Percentiles rank a stretch among this genome's conserved stretches.
phyloP scores from a whole-genome alignment of 805 yeast genomes.

The Jamesozyma hellenica region DNA sequence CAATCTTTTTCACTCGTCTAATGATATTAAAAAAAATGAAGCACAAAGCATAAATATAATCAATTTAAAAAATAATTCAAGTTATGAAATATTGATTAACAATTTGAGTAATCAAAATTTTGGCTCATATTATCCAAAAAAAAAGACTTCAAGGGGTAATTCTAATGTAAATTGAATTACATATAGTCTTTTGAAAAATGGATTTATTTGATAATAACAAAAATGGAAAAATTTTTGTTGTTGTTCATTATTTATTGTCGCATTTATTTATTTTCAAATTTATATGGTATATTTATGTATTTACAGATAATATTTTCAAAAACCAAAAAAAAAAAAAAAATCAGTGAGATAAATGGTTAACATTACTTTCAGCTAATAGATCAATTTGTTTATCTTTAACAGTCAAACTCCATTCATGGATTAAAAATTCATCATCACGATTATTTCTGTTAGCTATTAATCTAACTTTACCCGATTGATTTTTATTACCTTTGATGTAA shows the following conservation, averaged over 20 bases:
- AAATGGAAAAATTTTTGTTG: too few species aligned
- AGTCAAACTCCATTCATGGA: slow-evolving; percentile 53
- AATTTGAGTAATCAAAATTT: slow-evolving; percentile 19
- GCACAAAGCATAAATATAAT: too few species aligned
- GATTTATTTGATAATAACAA: too few species aligned
- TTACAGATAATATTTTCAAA: too few species aligned
- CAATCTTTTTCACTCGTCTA: too few species aligned
- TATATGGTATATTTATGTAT: background rate
- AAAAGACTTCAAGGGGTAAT: too few species aligned
- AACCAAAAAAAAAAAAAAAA: too few species aligned
- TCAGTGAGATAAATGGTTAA: background rate
- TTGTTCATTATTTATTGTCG: too few species aligned
- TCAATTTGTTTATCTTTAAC: slow-evolving; percentile 39
- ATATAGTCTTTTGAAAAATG: too few species aligned
- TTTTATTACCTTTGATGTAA: slow-evolving; percentile 56
- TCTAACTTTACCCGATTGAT: slow-evolving; percentile 41
- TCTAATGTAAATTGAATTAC: too few species aligned
- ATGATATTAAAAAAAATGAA: too few species aligned
- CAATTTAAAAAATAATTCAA: slow-evolving; percentile 20
- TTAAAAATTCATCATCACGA: slow-evolving; percentile 45
- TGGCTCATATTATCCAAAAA: slow-evolving; percentile 24
- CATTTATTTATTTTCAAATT: too few species aligned
- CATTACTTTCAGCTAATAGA: slow-evolving; percentile 38
- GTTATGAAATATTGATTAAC: slow-evolving; percentile 20
- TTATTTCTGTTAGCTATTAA: slow-evolving; percentile 65